Percentiles rank a stretch among this genome's conserved stretches.
These are phyloP conservation scores for Penicillium manginii DNA, from an alignment of 495 filamentous ascomycete species.

Conservation along the genomic window DNA sequence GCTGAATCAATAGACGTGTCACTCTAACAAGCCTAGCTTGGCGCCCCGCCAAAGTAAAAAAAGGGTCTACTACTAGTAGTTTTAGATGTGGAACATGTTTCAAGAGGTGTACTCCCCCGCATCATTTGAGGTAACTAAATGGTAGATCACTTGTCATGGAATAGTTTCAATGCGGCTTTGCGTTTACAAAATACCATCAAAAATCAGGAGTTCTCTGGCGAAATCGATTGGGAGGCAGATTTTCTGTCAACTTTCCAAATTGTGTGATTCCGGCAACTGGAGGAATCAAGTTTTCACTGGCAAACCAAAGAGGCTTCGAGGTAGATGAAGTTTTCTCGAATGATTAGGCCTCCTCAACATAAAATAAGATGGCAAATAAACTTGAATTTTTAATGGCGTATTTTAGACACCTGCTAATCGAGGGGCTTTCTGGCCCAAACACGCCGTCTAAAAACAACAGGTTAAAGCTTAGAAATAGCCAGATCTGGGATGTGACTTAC, in stretches of 20 bases:
- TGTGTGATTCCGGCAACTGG: too few species aligned
- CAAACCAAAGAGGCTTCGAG: too few species aligned
- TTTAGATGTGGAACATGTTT: not conserved
- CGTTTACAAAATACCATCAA: too few species aligned
- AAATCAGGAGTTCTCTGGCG: too few species aligned
- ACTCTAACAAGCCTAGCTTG: not conserved
- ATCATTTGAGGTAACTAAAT: not conserved
- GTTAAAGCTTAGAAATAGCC: not conserved
- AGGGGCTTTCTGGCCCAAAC: conserved; percentile 28
- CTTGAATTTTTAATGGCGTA: not conserved
- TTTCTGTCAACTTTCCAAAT: too few species aligned
- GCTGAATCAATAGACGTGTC: not conserved
- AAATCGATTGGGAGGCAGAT: too few species aligned
- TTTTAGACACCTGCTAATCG: not conserved
- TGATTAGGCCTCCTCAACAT: not conserved
- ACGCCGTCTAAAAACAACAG: conserved; percentile 5
- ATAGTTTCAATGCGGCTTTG: not conserved
- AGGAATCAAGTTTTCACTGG: too few species aligned
- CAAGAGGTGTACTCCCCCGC: not conserved
- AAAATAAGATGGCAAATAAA: not conserved
- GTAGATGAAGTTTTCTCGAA: too few species aligned
- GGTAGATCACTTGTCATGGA: not conserved
- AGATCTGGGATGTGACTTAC: conserved; percentile 10
- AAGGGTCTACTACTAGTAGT: not conserved
- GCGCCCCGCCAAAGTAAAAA: not conserved